Conservation (phyloP, 2,329 filamentous ascomycete species). For the Diaporthe sp. region DNA sequence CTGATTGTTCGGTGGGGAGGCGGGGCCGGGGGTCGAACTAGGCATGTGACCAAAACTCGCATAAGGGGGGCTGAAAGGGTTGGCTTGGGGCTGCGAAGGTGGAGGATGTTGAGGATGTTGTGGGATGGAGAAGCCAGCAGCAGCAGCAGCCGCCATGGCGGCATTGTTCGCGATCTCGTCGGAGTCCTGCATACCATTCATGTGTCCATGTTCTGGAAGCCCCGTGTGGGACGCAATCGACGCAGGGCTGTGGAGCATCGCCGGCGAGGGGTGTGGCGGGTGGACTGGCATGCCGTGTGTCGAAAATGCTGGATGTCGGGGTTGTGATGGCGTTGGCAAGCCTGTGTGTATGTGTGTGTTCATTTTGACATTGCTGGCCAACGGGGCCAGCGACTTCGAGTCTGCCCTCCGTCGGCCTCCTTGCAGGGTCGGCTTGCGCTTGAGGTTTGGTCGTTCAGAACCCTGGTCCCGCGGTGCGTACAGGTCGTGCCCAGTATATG, state of each 20-base stretch:
- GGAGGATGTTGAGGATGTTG: constrained; percentile 44
- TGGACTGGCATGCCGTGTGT: constrained; percentile 43
- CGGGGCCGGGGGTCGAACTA: constrained; percentile 41
- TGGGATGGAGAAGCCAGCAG: constrained; percentile 54
- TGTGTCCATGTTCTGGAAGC: constrained; percentile 49
- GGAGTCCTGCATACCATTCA: constrained; percentile 52
- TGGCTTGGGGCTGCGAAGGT: constrained; percentile 47
- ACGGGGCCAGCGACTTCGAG: constrained; percentile 53
- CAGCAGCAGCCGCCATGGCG: constrained; percentile 53
- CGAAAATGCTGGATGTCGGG: constrained; percentile 33
- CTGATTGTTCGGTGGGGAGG: constrained; percentile 51
- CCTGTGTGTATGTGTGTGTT: constrained; percentile 49
- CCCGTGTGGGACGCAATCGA: constrained; percentile 40
- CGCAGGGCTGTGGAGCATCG: constrained; percentile 52
- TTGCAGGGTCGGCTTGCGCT: constrained; percentile 63
- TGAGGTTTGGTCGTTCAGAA: constrained; percentile 57
- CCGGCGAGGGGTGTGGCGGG: constrained; percentile 46
- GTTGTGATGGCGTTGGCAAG: constrained; percentile 47
- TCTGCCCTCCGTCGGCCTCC: constrained; percentile 57
- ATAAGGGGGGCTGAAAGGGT: constrained; percentile 56
- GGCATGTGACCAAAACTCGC: constrained; percentile 55
- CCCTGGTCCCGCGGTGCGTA: constrained; percentile 57
- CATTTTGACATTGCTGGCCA: constrained; percentile 50
- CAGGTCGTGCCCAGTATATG: constrained; percentile 64
- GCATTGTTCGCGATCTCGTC: constrained; percentile 53